These are phyloP conservation scores for Schrenkiella parvula DNA, from an alignment of 345 rosid genomes.

Conservation along the genomic window DNA sequence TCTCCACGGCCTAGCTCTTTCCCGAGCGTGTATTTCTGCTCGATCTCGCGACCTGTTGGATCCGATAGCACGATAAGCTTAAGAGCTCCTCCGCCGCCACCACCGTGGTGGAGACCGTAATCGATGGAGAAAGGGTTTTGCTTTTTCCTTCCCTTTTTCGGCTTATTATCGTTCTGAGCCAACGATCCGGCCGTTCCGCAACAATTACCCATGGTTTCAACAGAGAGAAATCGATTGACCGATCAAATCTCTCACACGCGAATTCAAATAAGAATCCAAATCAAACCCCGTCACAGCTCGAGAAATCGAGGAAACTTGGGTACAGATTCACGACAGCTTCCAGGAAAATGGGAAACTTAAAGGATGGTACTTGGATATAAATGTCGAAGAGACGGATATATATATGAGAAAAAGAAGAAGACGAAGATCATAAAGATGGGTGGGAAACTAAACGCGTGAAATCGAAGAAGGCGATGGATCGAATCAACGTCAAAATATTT, in stretches of 20 bases:
- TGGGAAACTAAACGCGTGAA: conserved; percentile 21
- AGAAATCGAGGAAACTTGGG: neutral
- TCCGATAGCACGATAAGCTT: conserved; percentile 63
- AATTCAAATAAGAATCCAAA: neutral
- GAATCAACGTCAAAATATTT: neutral
- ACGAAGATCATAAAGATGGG: neutral
- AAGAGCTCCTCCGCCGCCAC: conserved; percentile 21
- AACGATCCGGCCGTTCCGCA: conserved; percentile 50
- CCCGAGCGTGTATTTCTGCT: conserved; percentile 61
- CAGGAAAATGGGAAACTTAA: neutral
- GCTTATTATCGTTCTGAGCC: conserved; percentile 32
- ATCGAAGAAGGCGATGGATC: conserved; percentile 9
- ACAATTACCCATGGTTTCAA: conserved; percentile 78
- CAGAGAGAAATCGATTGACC: neutral
- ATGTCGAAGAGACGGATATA: neutral
- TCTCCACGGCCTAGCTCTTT: conserved; percentile 98
- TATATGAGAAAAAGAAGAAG: conserved; percentile 7
- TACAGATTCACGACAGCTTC: neutral
- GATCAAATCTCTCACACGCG: neutral
- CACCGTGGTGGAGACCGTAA: conserved; percentile 41
- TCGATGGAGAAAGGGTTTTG: conserved; percentile 71
- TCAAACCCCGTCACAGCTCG: neutral
- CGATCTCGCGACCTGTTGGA: conserved; percentile 75
- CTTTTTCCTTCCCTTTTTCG: conserved; percentile 46
- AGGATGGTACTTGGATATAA: neutral